A percentile compares a stretch with the other conserved stretches of the same genome.
These are phyloP conservation scores for Theobroma cacao DNA, from an alignment of 345 rosid genomes.

Conservation along the genomic window DNA sequence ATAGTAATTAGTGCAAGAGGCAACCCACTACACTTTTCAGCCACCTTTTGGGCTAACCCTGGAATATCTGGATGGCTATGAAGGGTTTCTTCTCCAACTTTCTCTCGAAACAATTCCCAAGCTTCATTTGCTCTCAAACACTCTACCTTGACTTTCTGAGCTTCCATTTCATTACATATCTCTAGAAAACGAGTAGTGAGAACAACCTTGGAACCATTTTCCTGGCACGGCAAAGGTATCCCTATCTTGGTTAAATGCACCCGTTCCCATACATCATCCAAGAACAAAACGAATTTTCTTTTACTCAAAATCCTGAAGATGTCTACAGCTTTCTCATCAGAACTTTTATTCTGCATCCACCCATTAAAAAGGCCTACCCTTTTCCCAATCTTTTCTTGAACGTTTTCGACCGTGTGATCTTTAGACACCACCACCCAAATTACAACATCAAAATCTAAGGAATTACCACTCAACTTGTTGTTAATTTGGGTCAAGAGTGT, in stretches of 20 bases:
- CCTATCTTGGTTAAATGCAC: neutral
- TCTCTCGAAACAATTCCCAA: constrained; percentile 36
- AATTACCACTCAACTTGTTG: neutral
- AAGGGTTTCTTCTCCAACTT: too few species aligned
- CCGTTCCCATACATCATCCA: constrained; percentile 9
- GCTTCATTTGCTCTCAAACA: constrained; percentile 28
- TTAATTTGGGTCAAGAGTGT: constrained; percentile 20
- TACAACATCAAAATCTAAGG: neutral
- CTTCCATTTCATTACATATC: constrained; percentile 11
- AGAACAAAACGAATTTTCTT: constrained; percentile 7
- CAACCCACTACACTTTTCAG: constrained; percentile 28
- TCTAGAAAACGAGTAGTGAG: neutral
- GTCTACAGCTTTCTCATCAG: neutral
- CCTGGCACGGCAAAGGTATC: neutral
- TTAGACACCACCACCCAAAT: constrained; percentile 11
- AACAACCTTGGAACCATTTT: constrained; percentile 4
- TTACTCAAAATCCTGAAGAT: neutral
- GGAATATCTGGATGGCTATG: constrained; percentile 33
- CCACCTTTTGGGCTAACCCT: constrained; percentile 29
- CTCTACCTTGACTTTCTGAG: neutral
- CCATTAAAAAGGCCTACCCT: neutral
- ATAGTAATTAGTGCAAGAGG: constrained; percentile 35
- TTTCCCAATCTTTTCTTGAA: constrained; percentile 6
- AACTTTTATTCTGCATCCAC: neutral
- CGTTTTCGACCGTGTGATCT: neutral